Percentiles rank a stretch among this genome's conserved stretches.
Evolutionary conservation across 352 stramenopile species (phyloP).

Genomic region (Phytophthora capsici): DNA sequence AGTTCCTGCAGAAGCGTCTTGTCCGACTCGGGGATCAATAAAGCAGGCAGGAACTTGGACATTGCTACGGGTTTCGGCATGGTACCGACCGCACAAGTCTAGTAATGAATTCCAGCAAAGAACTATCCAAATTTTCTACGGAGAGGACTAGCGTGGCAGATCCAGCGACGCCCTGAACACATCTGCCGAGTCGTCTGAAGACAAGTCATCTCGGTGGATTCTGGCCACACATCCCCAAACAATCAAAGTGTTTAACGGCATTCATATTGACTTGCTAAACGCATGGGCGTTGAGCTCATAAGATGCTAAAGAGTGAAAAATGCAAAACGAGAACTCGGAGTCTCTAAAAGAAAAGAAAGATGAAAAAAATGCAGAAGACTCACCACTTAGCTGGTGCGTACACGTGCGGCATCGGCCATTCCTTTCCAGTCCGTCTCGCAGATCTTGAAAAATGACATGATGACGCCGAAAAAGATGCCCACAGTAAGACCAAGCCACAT

Average conservation of each 20-base stretch:
- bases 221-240: no score
- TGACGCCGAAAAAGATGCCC: slow-evolving; percentile 61
- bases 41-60: slow-evolving; percentile 37
- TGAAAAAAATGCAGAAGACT: slow-evolving; percentile 2
- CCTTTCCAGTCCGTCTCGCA: slow-evolving; percentile 60
- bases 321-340: slow-evolving; percentile 17
- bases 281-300: slow-evolving; percentile 36
- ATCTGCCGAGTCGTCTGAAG: neutral
- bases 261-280: slow-evolving; percentile 42
- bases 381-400: slow-evolving; percentile 51
- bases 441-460: slow-evolving; percentile 70
- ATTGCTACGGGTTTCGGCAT: slow-evolving; percentile 34
- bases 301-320: slow-evolving; percentile 28
- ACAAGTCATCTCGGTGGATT: neutral
- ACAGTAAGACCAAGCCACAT: slow-evolving; percentile 73
- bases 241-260: slow-evolving; percentile 11
- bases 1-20: slow-evolving; percentile 27
- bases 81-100: slow-evolving; percentile 11
- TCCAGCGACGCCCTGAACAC: slow-evolving; percentile 20
- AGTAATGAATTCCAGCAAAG: slow-evolving; percentile 16
- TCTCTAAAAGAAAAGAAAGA: slow-evolving; percentile 22
- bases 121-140: slow-evolving; percentile 18
- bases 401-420: slow-evolving; percentile 60
- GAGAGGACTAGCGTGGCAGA: slow-evolving; percentile 11
- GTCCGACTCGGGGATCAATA: slow-evolving; percentile 35